Percentiles rank a stretch among this genome's conserved stretches.
phyloP scores from a whole-genome alignment of 805 yeast species.

The Blastobotrys terrestris region DNA sequence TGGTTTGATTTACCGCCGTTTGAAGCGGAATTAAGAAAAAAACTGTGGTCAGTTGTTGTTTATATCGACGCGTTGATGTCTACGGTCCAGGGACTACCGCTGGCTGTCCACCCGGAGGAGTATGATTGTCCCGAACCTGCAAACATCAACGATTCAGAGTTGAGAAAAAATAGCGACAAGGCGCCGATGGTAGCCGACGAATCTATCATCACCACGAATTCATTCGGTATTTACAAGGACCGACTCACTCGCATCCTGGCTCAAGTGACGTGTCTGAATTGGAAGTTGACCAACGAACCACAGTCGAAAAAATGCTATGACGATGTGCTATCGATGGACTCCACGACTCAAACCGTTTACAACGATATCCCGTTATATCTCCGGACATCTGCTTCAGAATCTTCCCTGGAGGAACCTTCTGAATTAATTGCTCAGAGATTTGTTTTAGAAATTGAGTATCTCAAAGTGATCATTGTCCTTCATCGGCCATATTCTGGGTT shows the following conservation, averaged over 20 bases:
- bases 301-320: slow-evolving; percentile 11
- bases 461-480: slow-evolving; percentile 25
- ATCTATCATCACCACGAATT: slow-evolving; percentile 17
- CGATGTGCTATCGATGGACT: slow-evolving; percentile 23
- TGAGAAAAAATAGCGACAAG: slow-evolving; percentile 16
- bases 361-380: slow-evolving; percentile 21
- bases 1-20: slow-evolving; percentile 28
- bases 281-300: slow-evolving; percentile 7
- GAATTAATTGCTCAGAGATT: slow-evolving; percentile 26
- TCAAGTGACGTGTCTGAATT: slow-evolving; percentile 9
- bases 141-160: slow-evolving; percentile 24
- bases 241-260: slow-evolving; percentile 6
- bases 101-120: slow-evolving; percentile 23
- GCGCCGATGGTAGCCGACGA: slow-evolving; percentile 15
- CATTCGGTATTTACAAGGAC: slow-evolving; percentile 20
- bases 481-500: slow-evolving; percentile 21
- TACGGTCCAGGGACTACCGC: slow-evolving; percentile 28
- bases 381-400: slow-evolving; percentile 18
- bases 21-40: slow-evolving; percentile 27
- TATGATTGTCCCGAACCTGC: slow-evolving; percentile 25
- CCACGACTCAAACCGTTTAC: slow-evolving; percentile 22
- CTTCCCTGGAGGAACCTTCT: slow-evolving; percentile 16
- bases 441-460: slow-evolving; percentile 25
- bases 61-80: slow-evolving; percentile 24
- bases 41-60: slow-evolving; percentile 24